Evolutionary conservation across 768 basidiomycete species (phyloP), one percentile per base, ranked within the genome.

Genomic region (Agaricus subrufescens): DNA sequence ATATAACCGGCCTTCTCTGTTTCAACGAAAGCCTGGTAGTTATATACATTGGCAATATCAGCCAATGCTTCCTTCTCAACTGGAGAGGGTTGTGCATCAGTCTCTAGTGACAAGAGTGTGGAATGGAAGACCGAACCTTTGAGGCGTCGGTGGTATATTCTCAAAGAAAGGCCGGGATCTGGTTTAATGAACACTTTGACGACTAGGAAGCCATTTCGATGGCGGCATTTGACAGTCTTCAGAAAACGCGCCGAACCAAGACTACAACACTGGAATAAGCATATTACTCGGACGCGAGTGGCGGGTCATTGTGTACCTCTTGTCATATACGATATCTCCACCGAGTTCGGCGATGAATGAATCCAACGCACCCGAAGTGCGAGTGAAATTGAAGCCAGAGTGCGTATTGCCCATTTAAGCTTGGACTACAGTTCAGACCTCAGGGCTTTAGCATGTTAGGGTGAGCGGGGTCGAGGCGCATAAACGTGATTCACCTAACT

Each of bases 141-240:
- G 61, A 98, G 73, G 58, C 88, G 75, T 53, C 86, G 74, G 52
- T 87, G 82, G 63, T 95, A 88, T 46, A 79, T 83, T 56, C 85
- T 71, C 64, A 98, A 73, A 11, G 87, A 88, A 55, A 95, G 66
- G 3, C 86, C 82, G 26, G 93, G 91, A 71, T 98, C 94, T 0
- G 94, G 88, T 68, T 99, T 98, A 66, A 95, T 84, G 74, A 95
- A 97, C 56, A 98, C 86, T 80, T 98, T 98, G 65, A 96, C 82
- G 50, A 97, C 86, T 34, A 98, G 74, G 40, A 83, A 86, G 0
- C 94, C 92, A 63, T 89, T 86, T 46, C 80, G 75, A 72, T 97
- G 92, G 40, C 87, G 80, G 66, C 89, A 95, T 65, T 89, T 87
- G 62, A 96, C 94, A 0, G 94, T 88, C 80, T 93, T 94, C 62